A percentile compares a stretch with the other conserved stretches of the same genome.
Evolutionary conservation across 2,329 filamentous ascomycete species (phyloP).

Genomic region (Chaetomium sp.): DNA sequence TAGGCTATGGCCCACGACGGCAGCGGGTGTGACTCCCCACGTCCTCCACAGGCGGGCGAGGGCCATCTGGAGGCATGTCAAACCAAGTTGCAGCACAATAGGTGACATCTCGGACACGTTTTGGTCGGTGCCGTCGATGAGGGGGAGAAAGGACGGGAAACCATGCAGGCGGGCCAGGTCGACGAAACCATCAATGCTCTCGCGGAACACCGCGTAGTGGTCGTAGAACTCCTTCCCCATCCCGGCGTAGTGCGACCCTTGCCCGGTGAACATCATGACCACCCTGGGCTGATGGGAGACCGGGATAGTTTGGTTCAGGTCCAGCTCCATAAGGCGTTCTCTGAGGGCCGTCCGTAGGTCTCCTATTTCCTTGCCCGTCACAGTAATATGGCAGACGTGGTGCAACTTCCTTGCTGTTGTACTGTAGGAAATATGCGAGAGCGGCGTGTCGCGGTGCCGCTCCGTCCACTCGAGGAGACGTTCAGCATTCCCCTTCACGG

Average conservation of each 20-base stretch:
- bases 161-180: slow-evolving; percentile 53
- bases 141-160: slow-evolving; percentile 59
- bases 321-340: slow-evolving; percentile 47
- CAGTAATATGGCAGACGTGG: slow-evolving; percentile 58
- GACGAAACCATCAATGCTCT: slow-evolving; percentile 60
- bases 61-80: slow-evolving; percentile 60
- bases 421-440: slow-evolving; percentile 65
- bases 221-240: slow-evolving; percentile 55
- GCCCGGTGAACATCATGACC: slow-evolving; percentile 58
- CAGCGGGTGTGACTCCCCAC: slow-evolving; percentile 58
- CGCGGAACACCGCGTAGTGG: slow-evolving; percentile 51
- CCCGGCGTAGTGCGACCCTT: slow-evolving; percentile 57
- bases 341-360: slow-evolving; percentile 49
- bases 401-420: slow-evolving; percentile 67
- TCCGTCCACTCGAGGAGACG: slow-evolving; percentile 58
- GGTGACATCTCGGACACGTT: slow-evolving; percentile 52
- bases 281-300: slow-evolving; percentile 49
- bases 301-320: slow-evolving; percentile 37
- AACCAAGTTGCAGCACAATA: slow-evolving; percentile 55
- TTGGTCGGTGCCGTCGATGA: slow-evolving; percentile 50
- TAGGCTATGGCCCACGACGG: slow-evolving; percentile 63
- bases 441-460: slow-evolving; percentile 51
- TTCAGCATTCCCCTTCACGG: slow-evolving; percentile 62
- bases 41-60: slow-evolving; percentile 58
- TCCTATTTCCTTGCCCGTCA: slow-evolving; percentile 46